Percentiles rank a stretch among this genome's conserved stretches.
Evolutionary conservation across 1,284 basidiomycete genomes (phyloP).

Genomic region (Neonothopanus nambi): DNA sequence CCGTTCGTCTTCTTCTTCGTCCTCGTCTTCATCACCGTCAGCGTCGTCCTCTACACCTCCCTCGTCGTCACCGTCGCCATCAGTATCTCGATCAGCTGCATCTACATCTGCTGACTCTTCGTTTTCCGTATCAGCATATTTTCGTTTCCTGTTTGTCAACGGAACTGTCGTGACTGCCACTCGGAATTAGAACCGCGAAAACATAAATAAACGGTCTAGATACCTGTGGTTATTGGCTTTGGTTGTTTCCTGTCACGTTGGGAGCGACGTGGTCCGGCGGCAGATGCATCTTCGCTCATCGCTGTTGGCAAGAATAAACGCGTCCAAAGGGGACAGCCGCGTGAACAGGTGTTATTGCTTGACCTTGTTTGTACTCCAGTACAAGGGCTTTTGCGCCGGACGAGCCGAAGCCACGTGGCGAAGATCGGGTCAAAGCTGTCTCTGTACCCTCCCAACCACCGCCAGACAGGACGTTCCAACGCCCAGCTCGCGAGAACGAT

Average conservation of each 20-base stretch:
- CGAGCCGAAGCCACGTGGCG: no score
- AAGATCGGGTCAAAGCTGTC: no score
- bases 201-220: conserved; percentile 15
- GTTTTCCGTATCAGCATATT: conserved; percentile 34
- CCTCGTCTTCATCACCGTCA: conserved; percentile 37
- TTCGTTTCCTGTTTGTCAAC: conserved; percentile 39
- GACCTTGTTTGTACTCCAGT: no score
- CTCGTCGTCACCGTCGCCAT: conserved; percentile 31
- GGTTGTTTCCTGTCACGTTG: conserved; percentile 61
- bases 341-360: no score
- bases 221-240: conserved; percentile 54
- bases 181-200: conserved; percentile 13
- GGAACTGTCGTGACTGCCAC: conserved; percentile 19
- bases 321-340: conserved; percentile 16
- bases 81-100: conserved; percentile 32
- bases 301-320: conserved; percentile 34
- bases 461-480: no score
- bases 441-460: no score
- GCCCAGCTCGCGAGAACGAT: no score
- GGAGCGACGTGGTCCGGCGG: conserved; percentile 57
- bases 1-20: conserved; percentile 39
- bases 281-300: conserved; percentile 39
- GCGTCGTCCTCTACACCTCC: conserved; percentile 34
- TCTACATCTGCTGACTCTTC: conserved; percentile 21
- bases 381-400: no score